Evolutionary conservation across 352 stramenopile species (phyloP).

Genomic region (Globisporangium megalacanthum): DNA sequence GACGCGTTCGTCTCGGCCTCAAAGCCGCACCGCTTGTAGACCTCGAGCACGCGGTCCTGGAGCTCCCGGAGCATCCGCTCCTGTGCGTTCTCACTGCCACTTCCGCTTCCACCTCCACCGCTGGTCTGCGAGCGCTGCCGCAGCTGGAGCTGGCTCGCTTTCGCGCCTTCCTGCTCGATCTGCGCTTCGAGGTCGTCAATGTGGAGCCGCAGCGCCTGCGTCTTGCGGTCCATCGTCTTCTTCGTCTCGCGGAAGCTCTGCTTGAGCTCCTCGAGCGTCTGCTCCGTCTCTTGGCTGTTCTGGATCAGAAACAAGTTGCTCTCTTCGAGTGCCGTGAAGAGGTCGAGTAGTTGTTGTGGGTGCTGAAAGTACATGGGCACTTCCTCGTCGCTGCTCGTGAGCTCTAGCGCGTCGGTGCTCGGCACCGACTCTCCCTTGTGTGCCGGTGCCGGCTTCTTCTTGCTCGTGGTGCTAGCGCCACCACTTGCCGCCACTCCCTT

Average conservation of each 20-base stretch:
- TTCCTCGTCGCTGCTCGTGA: conserved; percentile 86
- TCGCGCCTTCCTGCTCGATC: conserved; percentile 82
- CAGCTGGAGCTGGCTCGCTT: conserved; percentile 79
- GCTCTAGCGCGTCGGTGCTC: conserved; percentile 54
- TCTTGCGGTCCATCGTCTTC: conserved; percentile 87
- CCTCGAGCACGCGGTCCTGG: conserved; percentile 83
- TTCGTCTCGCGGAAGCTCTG: conserved; percentile 90
- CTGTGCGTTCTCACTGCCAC: too few relatives aligned
- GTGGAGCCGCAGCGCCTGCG: conserved; percentile 76
- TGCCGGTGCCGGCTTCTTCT: conserved; percentile 60
- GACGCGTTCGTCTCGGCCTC: conserved; percentile 86
- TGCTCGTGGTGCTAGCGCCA: conserved; percentile 1
- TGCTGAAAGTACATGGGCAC: conserved; percentile 95
- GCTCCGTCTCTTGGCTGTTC: conserved; percentile 94
- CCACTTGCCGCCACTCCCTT: conserved; percentile 10
- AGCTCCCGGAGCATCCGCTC: too few relatives aligned
- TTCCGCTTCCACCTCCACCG: too few relatives aligned
- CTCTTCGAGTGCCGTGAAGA: conserved; percentile 92
- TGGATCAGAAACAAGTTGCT: conserved; percentile 96
- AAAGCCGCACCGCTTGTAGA: conserved; percentile 93
- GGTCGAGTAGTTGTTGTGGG: conserved; percentile 90
- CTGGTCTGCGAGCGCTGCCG: conserved; percentile 43
- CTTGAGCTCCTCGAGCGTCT: conserved; percentile 93
- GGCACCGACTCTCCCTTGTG: conserved; percentile 48
- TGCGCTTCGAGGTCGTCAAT: conserved; percentile 88